phyloP scores from a whole-genome alignment of 768 basidiomycete genomes.

The Calocybe gangraenosa region DNA sequence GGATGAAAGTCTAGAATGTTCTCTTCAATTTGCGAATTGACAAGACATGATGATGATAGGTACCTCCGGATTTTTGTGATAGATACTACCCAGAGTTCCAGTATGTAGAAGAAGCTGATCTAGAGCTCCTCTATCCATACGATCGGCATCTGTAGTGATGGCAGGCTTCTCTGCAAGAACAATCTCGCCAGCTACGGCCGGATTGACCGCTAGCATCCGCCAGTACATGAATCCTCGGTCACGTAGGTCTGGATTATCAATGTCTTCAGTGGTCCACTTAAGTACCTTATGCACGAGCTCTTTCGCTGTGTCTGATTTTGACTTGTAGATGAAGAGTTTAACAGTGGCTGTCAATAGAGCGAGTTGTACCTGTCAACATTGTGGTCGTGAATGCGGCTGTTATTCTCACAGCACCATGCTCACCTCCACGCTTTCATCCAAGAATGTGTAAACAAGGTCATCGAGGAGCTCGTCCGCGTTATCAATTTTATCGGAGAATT shows the following conservation, averaged over 20 bases:
- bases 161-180: conserved; percentile 92
- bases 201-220: conserved; percentile 93
- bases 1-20: conserved; percentile 80
- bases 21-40: conserved; percentile 1
- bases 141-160: conserved; percentile 96
- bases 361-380: conserved; percentile 74
- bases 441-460: conserved; percentile 81
- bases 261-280: conserved; percentile 95
- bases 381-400: neutral
- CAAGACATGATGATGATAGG: conserved; percentile 12
- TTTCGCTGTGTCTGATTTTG: conserved; percentile 78
- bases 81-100: conserved; percentile 91
- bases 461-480: conserved; percentile 95
- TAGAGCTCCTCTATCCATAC: conserved; percentile 94
- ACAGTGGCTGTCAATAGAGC: conserved; percentile 92
- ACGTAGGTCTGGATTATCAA: conserved; percentile 96
- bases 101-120: conserved; percentile 94
- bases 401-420: conserved; percentile 16
- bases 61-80: conserved; percentile 96
- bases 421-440: conserved; percentile 94
- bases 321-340: conserved; percentile 92
- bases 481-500: conserved; percentile 93
- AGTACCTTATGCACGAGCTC: conserved; percentile 91
- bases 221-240: conserved; percentile 99
- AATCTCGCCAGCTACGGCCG: conserved; percentile 81